Evolutionary conservation across 2,329 filamentous ascomycete genomes (phyloP).

Genomic region (Aspergillus awamori): DNA sequence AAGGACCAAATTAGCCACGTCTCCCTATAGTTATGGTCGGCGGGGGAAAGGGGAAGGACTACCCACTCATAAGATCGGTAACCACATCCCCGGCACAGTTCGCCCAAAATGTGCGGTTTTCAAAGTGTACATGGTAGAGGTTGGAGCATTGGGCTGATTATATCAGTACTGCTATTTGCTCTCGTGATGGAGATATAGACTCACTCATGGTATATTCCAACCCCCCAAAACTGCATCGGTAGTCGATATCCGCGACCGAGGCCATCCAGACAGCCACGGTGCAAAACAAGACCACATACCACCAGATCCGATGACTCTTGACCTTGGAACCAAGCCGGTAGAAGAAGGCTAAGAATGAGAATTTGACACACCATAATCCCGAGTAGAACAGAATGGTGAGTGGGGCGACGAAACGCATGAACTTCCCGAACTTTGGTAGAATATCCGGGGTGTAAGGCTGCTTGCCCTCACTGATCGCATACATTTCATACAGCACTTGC

Average conservation of each 20-base stretch:
- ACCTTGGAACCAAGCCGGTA: constrained; percentile 20
- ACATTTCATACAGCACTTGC: constrained; percentile 15
- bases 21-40: too few relatives aligned
- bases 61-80: constrained; percentile 23
- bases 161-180: background rate
- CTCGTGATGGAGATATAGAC: background rate
- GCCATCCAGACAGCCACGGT: constrained; percentile 17
- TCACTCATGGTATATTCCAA: constrained; percentile 20
- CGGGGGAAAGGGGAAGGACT: background rate
- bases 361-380: constrained; percentile 21
- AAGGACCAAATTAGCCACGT: too few relatives aligned
- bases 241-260: constrained; percentile 22
- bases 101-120: constrained; percentile 21
- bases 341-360: constrained; percentile 24
- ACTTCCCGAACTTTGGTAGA: constrained; percentile 10
- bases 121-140: constrained; percentile 18
- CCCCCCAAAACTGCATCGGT: constrained; percentile 18
- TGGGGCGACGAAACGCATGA: constrained; percentile 18
- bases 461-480: constrained; percentile 13
- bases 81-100: constrained; percentile 22
- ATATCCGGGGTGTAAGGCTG: constrained; percentile 11
- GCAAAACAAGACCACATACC: constrained; percentile 19
- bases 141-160: constrained; percentile 16
- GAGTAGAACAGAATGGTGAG: constrained; percentile 23
- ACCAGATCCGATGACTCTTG: constrained; percentile 21